A percentile compares a stretch with the other conserved stretches of the same genome.
phyloP scores from a whole-genome alignment of 2,329 filamentous ascomycete species.

The Phialocephala sp. region DNA sequence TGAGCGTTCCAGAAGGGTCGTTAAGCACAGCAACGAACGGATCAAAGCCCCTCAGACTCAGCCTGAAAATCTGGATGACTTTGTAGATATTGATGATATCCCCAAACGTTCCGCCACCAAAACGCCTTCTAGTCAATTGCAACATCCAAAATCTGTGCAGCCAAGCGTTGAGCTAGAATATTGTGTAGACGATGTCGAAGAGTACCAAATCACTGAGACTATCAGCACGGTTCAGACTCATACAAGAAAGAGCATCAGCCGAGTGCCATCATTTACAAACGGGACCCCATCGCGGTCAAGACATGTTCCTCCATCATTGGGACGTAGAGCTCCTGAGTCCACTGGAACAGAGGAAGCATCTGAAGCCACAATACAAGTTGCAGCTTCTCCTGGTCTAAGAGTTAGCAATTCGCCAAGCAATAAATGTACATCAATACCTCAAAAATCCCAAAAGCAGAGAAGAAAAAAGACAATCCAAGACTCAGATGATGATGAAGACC shows the following conservation, averaged over 20 bases:
- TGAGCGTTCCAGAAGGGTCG: conserved; percentile 14
- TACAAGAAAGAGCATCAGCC: conserved; percentile 37
- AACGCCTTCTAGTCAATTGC: neutral
- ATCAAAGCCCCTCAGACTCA: neutral
- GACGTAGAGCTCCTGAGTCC: neutral
- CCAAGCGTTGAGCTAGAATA: conserved; percentile 28
- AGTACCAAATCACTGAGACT: conserved; percentile 37
- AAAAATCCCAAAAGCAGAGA: conserved; percentile 24
- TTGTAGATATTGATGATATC: conserved; percentile 43
- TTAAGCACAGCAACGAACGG: conserved; percentile 20
- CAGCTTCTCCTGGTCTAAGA: conserved; percentile 33
- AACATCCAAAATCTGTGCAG: conserved; percentile 11
- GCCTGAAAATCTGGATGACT: conserved; percentile 32
- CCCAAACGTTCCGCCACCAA: conserved; percentile 15
- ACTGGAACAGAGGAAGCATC: neutral
- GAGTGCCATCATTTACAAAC: conserved; percentile 30
- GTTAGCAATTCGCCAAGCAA: conserved; percentile 14
- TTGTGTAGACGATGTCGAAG: conserved; percentile 26
- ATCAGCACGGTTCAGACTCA: conserved; percentile 36
- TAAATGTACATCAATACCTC: conserved; percentile 24
- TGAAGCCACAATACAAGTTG: conserved; percentile 32
- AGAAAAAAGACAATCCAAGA: conserved; percentile 36
- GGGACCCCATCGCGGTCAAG: conserved; percentile 11
- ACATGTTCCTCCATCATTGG: neutral
- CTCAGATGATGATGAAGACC: conserved; percentile 41